Evolutionary conservation across 2,329 filamentous ascomycete species (phyloP), one percentile per base, ranked within the genome.

Genomic region (Ophiocordyceps camponoti-leonardi): DNA sequence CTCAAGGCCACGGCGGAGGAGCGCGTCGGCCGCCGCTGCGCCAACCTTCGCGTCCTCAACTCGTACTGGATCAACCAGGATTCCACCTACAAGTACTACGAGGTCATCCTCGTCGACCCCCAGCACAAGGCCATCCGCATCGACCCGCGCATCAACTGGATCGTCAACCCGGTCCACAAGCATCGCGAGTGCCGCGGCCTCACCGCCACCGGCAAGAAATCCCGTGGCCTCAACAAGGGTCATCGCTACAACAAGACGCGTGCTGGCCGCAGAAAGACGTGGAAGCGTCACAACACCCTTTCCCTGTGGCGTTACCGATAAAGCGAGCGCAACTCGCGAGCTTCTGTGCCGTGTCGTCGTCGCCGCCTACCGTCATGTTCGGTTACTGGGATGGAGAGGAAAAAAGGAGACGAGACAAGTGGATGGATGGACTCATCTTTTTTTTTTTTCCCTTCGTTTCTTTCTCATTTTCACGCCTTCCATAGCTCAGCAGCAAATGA

Each of bases 11-110:
- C 92, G 61, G 93, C 93, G 62, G 93, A 98, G 79, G 92, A 98
- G 83, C 92, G 92, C 84, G 90, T 98, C 67, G 92, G 93, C 65
- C 88, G 88, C 71, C 88, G 90, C 69, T 95, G 88, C 77, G 87
- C 88, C 73, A 98, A 98, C 77, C 74, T 98, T 70, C 87, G 92
- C 67, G 92, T 98, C 66, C 84, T 98, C 65, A 98, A 98, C 85
- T 96, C 90, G 54, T 98, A 98, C 88, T 98, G 93, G 93, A 86
- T 98, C 79, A 98, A 98, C 85, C 87, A 96, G 80, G 92, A 98
- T 78, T 95, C 88, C 51, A 98, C 92, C 73, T 98, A 96, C 86
- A 98, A 98, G 81, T 98, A 98, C 85, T 98, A 80, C 78, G 92
- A 98, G 76, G 82, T 96, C 72, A 96, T 98, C 77, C 86, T 95